Base-by-base conservation (phyloP, 768 basidiomycete species). In the Trametes cinnabarina region DNA sequence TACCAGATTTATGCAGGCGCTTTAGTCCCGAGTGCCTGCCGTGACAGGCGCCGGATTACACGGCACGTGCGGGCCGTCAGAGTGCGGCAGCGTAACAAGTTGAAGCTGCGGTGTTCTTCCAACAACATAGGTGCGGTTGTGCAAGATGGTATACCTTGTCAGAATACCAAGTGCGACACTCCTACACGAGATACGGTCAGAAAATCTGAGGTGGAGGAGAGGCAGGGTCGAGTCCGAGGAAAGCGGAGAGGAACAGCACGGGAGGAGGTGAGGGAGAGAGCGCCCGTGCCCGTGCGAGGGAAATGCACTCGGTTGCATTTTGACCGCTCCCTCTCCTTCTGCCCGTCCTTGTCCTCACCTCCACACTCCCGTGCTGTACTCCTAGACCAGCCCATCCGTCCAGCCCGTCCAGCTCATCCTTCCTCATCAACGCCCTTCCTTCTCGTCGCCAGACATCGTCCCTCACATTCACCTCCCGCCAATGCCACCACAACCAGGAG, bases 401-500 rank as follows among this genome's bases (percentile, higher is more conserved):
- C 37, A 5, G n/a, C 37, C 17, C 37, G n/a, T 15, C 11, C 5
- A 5, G 8, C 39, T 11, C 15, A 23, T 15, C 19, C 5, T 20
- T 30, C 10, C 40, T 32, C 46, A 25, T 37, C 40, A 28, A 41
- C 39, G 7, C 34, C 22, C 32, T n/a, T 5, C 17, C 46, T 2
- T 5, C 7, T 23, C 6, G 7, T 43, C 41, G 8, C 41, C 7
- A 43, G n/a, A 43, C n/a, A 20, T n/a, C 8, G 19, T n/a, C 14
- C 8, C 22, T 43, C 15, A 17, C 41, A 37, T n/a, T 15, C 17
- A 10, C 20, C 32, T 22, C 6, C 22, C 19, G n/a, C 35, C 37
- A 20, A 87, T 87, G 84, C 86, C 86, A 47, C 87, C 87, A 43
- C 85, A 87, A 60, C 84, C 82, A 62, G 87, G 87, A 51, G 74